A percentile compares a stretch with the other conserved stretches of the same genome.
phyloP scores from a whole-genome alignment of 2,329 filamentous ascomycete species.

The Aspergillus sp. region DNA sequence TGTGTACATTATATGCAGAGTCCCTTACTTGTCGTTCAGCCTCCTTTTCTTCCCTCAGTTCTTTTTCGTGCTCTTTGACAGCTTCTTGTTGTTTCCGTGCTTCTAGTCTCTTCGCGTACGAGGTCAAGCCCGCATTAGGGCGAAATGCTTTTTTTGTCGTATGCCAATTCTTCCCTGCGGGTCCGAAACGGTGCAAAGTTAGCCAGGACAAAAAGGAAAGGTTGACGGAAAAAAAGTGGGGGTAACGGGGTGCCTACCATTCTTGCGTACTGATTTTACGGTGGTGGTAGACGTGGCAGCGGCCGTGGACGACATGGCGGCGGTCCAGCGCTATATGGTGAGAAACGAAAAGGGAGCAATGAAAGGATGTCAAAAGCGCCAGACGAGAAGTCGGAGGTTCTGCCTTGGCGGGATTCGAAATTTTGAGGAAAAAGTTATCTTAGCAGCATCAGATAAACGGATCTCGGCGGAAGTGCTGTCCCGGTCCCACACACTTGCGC shows the following conservation, averaged over 20 bases:
- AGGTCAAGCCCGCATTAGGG: constrained; percentile 74
- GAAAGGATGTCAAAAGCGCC: constrained; percentile 5
- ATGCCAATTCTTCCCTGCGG: constrained; percentile 92
- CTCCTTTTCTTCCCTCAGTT: constrained; percentile 95
- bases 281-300: constrained; percentile 34
- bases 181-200: constrained; percentile 25
- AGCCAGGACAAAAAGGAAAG: constrained; percentile 20
- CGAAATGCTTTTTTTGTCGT: constrained; percentile 81
- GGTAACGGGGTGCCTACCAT: constrained; percentile 62
- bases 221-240: constrained; percentile 24
- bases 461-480: constrained; percentile 38
- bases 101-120: constrained; percentile 76
- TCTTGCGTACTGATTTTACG: constrained; percentile 76
- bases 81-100: constrained; percentile 71
- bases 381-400: constrained; percentile 6
- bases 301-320: constrained; percentile 51
- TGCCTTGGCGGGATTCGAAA: constrained; percentile 22
- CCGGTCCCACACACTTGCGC: constrained; percentile 22
- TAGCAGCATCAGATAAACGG: constrained; percentile 51
- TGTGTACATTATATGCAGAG: neutral
- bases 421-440: constrained; percentile 38
- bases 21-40: constrained; percentile 74
- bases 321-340: neutral
- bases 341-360: constrained; percentile 1
- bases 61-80: constrained; percentile 91